Conservation (phyloP, 257 asterid species). For the Echites panduratus region DNA sequence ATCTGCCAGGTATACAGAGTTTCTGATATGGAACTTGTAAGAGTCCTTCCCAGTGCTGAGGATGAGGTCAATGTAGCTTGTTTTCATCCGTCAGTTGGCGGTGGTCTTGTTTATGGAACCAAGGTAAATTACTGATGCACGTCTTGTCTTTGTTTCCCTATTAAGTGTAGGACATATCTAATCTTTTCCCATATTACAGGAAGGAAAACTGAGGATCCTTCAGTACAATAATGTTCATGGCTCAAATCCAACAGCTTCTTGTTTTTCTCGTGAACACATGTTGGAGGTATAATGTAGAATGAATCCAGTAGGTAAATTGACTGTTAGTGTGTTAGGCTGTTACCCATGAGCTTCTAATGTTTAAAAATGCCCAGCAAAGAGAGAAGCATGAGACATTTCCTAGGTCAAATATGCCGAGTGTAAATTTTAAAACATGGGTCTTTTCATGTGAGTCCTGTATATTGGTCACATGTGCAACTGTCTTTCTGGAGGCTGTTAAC, state of each 20-base stretch:
- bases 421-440: not conserved
- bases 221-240: constrained; percentile 56
- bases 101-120: constrained; percentile 96
- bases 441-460: not conserved
- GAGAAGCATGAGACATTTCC: not conserved
- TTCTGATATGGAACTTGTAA: constrained; percentile 93
- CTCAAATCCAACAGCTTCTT: constrained; percentile 33
- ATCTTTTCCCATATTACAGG: constrained; percentile 41
- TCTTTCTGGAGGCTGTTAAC: not conserved
- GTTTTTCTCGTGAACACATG: constrained; percentile 56
- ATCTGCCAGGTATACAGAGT: constrained; percentile 70
- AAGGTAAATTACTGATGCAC: constrained; percentile 42
- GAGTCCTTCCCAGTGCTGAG: constrained; percentile 94
- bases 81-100: constrained; percentile 94
- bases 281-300: constrained; percentile 52
- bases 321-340: not conserved
- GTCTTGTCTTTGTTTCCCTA: constrained; percentile 6
- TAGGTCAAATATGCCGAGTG: not conserved
- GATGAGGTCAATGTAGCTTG: constrained; percentile 99
- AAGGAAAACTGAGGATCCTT: constrained; percentile 93
- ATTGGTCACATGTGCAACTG: not conserved
- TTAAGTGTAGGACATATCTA: constrained; percentile 1
- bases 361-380: not conserved
- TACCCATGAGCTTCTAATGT: not conserved
- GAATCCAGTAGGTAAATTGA: not conserved